These are phyloP conservation scores for Cardamine chenopodiifolia DNA, from an alignment of 345 rosid species.

Conservation along the genomic window DNA sequence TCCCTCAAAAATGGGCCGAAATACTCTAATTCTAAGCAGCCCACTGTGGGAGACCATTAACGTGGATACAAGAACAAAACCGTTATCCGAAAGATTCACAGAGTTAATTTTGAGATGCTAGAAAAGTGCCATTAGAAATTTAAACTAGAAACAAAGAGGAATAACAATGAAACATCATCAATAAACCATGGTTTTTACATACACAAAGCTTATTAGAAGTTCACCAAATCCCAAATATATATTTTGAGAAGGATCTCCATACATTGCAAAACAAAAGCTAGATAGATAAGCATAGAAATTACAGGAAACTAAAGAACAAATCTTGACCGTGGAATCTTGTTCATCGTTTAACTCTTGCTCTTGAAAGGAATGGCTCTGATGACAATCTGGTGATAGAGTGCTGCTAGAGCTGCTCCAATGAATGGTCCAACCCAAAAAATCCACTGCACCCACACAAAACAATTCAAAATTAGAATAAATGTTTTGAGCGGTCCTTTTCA, in stretches of 20 bases:
- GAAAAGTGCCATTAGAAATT: not conserved
- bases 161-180: not conserved
- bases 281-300: conserved; percentile 5
- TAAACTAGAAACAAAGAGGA: not conserved
- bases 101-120: too few species aligned
- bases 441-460: conserved; percentile 47
- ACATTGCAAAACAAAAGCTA: conserved; percentile 32
- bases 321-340: not conserved
- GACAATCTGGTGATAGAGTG: conserved; percentile 52
- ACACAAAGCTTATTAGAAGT: not conserved
- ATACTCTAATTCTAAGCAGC: not conserved
- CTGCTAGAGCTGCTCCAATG: conserved; percentile 57
- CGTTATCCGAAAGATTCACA: not conserved
- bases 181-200: not conserved
- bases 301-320: conserved; percentile 13
- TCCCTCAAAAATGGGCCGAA: not conserved
- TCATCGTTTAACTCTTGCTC: conserved; percentile 37
- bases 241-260: not conserved
- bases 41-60: not conserved
- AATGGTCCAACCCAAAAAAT: conserved; percentile 65
- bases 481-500: not conserved
- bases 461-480: not conserved
- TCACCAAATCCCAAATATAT: not conserved
- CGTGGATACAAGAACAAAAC: too few species aligned
- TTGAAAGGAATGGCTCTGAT: conserved; percentile 59